Evolutionary conservation across 345 rosid species (phyloP).

Genomic region (Linum usitatissimum): DNA sequence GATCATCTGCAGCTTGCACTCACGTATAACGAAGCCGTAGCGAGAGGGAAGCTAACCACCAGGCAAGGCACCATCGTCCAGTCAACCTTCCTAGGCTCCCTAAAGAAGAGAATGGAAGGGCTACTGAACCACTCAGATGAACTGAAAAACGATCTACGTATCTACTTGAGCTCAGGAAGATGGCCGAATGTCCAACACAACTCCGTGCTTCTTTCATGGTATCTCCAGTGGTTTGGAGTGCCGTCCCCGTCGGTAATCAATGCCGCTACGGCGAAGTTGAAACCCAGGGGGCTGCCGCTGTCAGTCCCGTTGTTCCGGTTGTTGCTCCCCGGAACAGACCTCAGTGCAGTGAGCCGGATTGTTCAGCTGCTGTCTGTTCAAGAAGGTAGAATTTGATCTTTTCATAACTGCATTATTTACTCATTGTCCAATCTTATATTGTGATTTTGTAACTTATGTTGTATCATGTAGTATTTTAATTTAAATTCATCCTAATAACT

Average conservation of each 20-base stretch:
- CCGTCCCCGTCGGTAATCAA: slow-evolving; percentile 47
- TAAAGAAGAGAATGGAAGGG: slow-evolving; percentile 61
- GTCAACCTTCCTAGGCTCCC: slow-evolving; percentile 53
- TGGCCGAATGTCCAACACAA: slow-evolving; percentile 48
- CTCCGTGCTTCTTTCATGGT: slow-evolving; percentile 54
- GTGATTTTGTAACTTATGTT: too few relatives aligned
- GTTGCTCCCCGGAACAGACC: slow-evolving; percentile 52
- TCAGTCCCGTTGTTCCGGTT: slow-evolving; percentile 50
- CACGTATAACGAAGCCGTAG: slow-evolving; percentile 60
- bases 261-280: slow-evolving; percentile 37
- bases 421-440: too few relatives aligned
- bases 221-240: slow-evolving; percentile 68
- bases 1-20: slow-evolving; percentile 52
- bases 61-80: slow-evolving; percentile 63
- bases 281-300: slow-evolving; percentile 27
- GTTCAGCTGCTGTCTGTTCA: slow-evolving; percentile 19
- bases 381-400: too few relatives aligned
- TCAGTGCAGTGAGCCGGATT: slow-evolving; percentile 46
- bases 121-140: slow-evolving; percentile 32
- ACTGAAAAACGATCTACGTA: slow-evolving; percentile 28
- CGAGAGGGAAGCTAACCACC: slow-evolving; percentile 50
- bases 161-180: slow-evolving; percentile 44
- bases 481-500: too few relatives aligned
- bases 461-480: too few relatives aligned
- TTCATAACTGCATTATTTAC: too few relatives aligned